Conservation (phyloP, 2,329 filamentous ascomycete genomes). For the Epichloe elymi region DNA sequence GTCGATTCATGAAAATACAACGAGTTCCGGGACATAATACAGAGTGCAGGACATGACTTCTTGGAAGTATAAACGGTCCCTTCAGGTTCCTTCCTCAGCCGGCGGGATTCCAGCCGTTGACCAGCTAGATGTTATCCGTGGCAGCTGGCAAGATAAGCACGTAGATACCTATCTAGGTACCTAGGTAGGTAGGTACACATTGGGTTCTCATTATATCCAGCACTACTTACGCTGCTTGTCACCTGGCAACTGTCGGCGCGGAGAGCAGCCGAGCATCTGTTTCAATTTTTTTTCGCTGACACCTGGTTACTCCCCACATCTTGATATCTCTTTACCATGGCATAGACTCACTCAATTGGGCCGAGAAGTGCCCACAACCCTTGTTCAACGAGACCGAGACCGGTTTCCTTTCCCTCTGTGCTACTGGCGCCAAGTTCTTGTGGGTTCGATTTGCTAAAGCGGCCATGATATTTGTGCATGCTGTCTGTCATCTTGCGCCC, state of each 20-base stretch:
- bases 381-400: too few relatives aligned
- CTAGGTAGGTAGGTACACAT: slow-evolving; percentile 1
- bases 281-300: not conserved
- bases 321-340: not conserved
- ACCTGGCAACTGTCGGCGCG: not conserved
- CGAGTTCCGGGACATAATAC: too few relatives aligned
- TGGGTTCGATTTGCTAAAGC: too few relatives aligned
- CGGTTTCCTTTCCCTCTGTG: too few relatives aligned
- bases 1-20: not conserved
- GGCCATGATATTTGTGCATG: too few relatives aligned
- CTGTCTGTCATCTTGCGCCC: not conserved
- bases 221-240: too few relatives aligned
- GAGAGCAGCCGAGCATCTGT: not conserved
- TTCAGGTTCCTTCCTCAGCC: not conserved
- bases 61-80: not conserved
- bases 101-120: not conserved
- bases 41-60: not conserved
- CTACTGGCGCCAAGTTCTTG: too few relatives aligned
- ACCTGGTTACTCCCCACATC: not conserved
- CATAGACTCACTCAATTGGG: too few relatives aligned
- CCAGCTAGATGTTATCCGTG: not conserved
- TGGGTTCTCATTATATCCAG: too few relatives aligned
- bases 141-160: not conserved
- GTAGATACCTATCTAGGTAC: not conserved
- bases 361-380: too few relatives aligned